Conservation (phyloP, 192 early-diverging fungal genomes). For the Coemansia sp. region DNA sequence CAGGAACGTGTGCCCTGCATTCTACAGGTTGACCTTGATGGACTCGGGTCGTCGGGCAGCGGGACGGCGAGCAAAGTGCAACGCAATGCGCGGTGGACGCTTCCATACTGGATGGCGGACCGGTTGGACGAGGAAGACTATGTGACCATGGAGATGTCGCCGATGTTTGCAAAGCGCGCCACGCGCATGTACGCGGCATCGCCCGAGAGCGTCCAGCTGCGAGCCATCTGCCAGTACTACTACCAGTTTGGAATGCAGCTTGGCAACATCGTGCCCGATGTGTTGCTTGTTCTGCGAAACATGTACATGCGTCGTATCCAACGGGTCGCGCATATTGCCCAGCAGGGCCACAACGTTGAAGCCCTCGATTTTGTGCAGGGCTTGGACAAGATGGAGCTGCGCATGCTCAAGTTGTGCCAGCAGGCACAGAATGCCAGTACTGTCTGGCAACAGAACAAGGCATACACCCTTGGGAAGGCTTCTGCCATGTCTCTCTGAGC, state of each 20-base stretch:
- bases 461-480: conserved; percentile 35
- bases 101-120: conserved; percentile 58
- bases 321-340: conserved; percentile 44
- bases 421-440: conserved; percentile 35
- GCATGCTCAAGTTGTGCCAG: conserved; percentile 43
- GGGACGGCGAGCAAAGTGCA: conserved; percentile 51
- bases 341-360: conserved; percentile 49
- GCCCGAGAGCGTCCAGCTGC: conserved; percentile 50
- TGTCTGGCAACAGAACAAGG: conserved; percentile 44
- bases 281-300: conserved; percentile 46
- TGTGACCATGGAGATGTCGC: conserved; percentile 50
- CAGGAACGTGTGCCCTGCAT: conserved; percentile 55
- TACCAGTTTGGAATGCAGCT: conserved; percentile 55
- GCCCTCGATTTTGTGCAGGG: conserved; percentile 51
- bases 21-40: conserved; percentile 50
- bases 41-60: conserved; percentile 47
- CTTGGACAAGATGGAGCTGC: conserved; percentile 40
- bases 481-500: conserved; percentile 14
- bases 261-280: conserved; percentile 48
- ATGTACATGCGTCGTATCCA: conserved; percentile 52
- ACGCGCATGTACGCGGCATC: conserved; percentile 57
- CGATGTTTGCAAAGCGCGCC: conserved; percentile 49
- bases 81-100: conserved; percentile 50
- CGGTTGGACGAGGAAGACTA: conserved; percentile 54
- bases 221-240: conserved; percentile 46